phyloP scores from a whole-genome alignment of 805 yeast species.

The Suhomyces pyralidae region DNA sequence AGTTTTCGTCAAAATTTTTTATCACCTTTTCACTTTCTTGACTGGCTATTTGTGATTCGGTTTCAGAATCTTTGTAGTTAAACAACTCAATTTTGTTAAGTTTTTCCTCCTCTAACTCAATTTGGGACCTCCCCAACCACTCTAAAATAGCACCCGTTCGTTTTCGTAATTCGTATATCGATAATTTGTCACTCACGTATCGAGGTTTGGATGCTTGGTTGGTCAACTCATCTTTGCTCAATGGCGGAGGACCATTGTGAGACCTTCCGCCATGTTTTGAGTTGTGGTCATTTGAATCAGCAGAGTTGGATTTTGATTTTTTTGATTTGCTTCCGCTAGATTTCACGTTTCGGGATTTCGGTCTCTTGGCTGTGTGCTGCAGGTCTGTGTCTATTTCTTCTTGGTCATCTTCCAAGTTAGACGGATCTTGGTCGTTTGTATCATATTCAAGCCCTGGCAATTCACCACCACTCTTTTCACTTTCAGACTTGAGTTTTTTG shows the following conservation, averaged over 20 bases:
- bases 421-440: slow-evolving; percentile 2
- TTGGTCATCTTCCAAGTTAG: slow-evolving; percentile 4
- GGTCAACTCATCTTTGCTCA: slow-evolving; percentile 44
- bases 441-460: slow-evolving; percentile 1
- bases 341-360: slow-evolving; percentile 7
- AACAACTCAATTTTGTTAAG: slow-evolving; percentile 50
- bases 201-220: slow-evolving; percentile 81
- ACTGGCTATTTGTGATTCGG: slow-evolving; percentile 10
- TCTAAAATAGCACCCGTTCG: slow-evolving; percentile 88
- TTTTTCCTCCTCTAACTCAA: slow-evolving; percentile 76
- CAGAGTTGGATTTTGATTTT: slow-evolving; percentile 5
- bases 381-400: background rate
- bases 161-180: slow-evolving; percentile 79
- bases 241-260: slow-evolving; percentile 6
- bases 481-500: slow-evolving; percentile 7
- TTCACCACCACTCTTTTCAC: slow-evolving; percentile 1
- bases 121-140: slow-evolving; percentile 82
- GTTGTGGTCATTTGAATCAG: background rate
- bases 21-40: slow-evolving; percentile 29
- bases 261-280: background rate
- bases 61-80: slow-evolving; percentile 37
- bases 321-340: slow-evolving; percentile 7
- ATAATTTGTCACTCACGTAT: slow-evolving; percentile 70
- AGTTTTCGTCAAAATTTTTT: slow-evolving; percentile 54
- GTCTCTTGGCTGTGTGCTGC: background rate